Evolutionary conservation across 306 rosid species (phyloP), one percentile per base, ranked within the genome.

Genomic region (Casuarina cunninghamiana): DNA sequence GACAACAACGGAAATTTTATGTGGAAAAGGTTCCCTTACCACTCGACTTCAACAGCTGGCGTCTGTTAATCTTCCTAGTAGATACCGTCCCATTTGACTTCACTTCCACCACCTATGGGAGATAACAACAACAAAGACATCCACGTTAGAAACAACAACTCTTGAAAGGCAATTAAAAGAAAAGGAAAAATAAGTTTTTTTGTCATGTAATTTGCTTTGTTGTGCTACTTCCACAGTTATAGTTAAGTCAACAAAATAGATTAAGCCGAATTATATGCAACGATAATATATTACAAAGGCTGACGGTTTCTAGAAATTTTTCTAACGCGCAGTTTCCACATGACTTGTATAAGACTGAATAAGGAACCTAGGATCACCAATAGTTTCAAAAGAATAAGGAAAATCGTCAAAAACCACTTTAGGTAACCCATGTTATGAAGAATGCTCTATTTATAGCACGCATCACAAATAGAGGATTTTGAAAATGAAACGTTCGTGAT

Each of bases 11-110:
- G 32, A 26, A 26, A 26, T 26, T 26, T 26, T 26, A 53, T 5
- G 13, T 12, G 21, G 60, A 76, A 46, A 72, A 46, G 53, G 80
- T 69, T 68, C 7, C 79, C 94, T 72, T 75, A 96, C 99, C 99
- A 84, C 99, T 91, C 53, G 87, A 90, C 84, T 96, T 96, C 88
- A 96, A 65, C 16, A 96, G 83, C 19, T 93, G 98, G 79, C 96
- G 97, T 81, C 99, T 86, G 85, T 87, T 96, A 74, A 96, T 91
- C 88, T 93, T 96, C 80, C 91, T 85, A 44, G 92, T 86, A 46
- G 93, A 87, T 45, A 90, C 80, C 3, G 81, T 70, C 60, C 98
- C 98, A 74, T 93, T 79, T 32, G 91, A 76, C 78, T 79, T 96
- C 86, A 96, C 99, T 87, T 91, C 99, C 66, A 88, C 85, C 79